Conservation (phyloP, 1,284 basidiomycete genomes). For the Entoloma clypeatum region DNA sequence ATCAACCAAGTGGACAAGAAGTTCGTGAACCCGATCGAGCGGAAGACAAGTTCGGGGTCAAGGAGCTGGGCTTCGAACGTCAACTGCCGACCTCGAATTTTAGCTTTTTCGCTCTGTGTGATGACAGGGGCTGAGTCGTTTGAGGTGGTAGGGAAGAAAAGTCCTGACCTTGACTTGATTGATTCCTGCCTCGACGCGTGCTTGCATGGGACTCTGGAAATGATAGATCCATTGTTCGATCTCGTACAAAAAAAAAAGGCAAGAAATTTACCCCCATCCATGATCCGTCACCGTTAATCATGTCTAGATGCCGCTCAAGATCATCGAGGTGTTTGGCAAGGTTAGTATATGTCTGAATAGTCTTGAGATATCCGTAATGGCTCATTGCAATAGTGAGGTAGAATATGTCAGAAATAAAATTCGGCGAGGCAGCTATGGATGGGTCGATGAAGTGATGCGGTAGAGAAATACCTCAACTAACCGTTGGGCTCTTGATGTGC, state of each 20-base stretch:
- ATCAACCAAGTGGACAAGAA: conserved; percentile 96
- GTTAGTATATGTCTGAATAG: conserved; percentile 71
- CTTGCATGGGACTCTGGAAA: conserved; percentile 59
- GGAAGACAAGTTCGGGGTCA: conserved; percentile 81
- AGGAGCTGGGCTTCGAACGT: conserved; percentile 85
- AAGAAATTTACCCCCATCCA: conserved; percentile 66
- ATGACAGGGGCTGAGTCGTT: neutral
- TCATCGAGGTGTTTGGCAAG: conserved; percentile 75
- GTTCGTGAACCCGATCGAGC: conserved; percentile 79
- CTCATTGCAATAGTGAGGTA: conserved; percentile 83
- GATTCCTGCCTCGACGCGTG: conserved; percentile 65
- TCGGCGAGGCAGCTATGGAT: conserved; percentile 60
- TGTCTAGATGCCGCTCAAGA: conserved; percentile 74
- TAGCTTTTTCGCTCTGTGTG: conserved; percentile 60
- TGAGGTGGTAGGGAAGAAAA: neutral
- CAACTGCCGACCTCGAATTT: conserved; percentile 66
- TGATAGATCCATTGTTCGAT: conserved; percentile 3
- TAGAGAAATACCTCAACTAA: too few species aligned
- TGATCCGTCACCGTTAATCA: conserved; percentile 70
- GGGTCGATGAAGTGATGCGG: too few species aligned
- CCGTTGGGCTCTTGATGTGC: conserved; percentile 44
- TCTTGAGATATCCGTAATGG: conserved; percentile 82
- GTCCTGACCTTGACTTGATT: conserved; percentile 64
- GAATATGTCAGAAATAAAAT: conserved; percentile 97
- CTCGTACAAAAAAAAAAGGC: neutral